Percentiles rank a stretch among this genome's conserved stretches.
Evolutionary conservation across 768 basidiomycete species (phyloP).

Genomic region (Leccinum barrowsii): DNA sequence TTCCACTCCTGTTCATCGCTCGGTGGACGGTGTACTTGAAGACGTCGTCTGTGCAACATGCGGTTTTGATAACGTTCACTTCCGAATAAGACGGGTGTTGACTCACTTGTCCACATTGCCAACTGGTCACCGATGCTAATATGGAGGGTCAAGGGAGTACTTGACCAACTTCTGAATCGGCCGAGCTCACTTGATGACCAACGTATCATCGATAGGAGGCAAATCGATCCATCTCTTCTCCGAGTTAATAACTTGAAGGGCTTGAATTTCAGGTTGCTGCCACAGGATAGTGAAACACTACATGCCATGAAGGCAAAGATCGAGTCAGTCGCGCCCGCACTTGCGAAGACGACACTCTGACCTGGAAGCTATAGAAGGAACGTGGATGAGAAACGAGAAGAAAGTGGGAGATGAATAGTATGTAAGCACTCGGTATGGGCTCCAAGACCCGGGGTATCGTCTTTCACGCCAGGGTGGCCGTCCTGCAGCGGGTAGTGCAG

Average conservation of each 20-base stretch:
- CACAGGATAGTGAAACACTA: slow-evolving; percentile 88
- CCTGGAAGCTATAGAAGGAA: slow-evolving; percentile 38
- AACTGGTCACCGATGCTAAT: slow-evolving; percentile 82
- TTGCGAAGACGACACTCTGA: slow-evolving; percentile 8
- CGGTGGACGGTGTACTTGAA: slow-evolving; percentile 91
- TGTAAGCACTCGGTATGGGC: slow-evolving; percentile 66
- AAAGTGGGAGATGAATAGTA: background rate
- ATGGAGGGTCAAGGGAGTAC: slow-evolving; percentile 22
- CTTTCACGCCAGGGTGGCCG: slow-evolving; percentile 45
- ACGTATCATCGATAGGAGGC: slow-evolving; percentile 68
- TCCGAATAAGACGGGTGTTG: background rate
- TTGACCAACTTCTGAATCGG: background rate
- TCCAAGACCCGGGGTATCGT: slow-evolving; percentile 73
- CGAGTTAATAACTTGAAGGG: slow-evolving; percentile 79
- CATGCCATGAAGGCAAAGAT: background rate
- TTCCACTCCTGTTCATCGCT: slow-evolving; percentile 72
- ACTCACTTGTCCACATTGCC: slow-evolving; percentile 82
- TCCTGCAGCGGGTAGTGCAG: slow-evolving; percentile 77
- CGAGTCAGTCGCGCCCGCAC: background rate
- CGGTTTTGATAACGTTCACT: too few species aligned
- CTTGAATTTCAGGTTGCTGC: slow-evolving; percentile 70
- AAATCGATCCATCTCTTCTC: slow-evolving; percentile 80
- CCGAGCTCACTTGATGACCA: slow-evolving; percentile 77
- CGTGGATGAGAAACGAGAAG: background rate
- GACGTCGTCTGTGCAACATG: slow-evolving; percentile 58